Conservation (phyloP, 768 basidiomycete genomes). For the Leccinellum rugosiceps region DNA sequence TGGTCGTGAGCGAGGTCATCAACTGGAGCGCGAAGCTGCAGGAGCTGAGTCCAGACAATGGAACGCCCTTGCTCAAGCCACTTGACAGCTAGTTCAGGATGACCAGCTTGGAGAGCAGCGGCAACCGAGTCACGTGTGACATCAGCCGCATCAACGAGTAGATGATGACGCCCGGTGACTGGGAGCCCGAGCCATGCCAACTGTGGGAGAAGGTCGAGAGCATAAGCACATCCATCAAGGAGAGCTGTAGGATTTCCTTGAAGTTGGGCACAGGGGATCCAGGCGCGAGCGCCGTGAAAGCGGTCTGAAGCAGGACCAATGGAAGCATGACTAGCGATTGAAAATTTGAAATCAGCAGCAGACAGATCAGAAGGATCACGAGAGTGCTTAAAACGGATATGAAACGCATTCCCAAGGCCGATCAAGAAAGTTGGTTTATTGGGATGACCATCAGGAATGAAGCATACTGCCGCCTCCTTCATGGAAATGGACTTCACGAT, state of each 20-base stretch:
- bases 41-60: background rate
- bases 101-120: background rate
- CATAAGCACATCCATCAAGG: background rate
- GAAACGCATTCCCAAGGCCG: background rate
- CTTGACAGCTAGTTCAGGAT: background rate
- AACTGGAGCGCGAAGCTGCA: background rate
- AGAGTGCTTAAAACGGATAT: background rate
- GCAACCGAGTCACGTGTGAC: no score
- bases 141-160: background rate
- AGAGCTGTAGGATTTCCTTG: background rate
- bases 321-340: background rate
- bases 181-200: background rate
- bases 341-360: background rate
- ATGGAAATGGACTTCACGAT: no score
- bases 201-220: background rate
- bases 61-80: background rate
- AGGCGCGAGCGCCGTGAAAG: background rate
- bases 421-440: no score
- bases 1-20: background rate
- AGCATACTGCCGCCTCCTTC: no score
- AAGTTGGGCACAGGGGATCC: background rate
- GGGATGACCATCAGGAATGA: no score
- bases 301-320: background rate
- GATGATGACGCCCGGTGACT: background rate
- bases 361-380: background rate